These are phyloP conservation scores for Xylariaceae sp. DNA, from an alignment of 2,329 filamentous ascomycete species.

Conservation along the genomic window DNA sequence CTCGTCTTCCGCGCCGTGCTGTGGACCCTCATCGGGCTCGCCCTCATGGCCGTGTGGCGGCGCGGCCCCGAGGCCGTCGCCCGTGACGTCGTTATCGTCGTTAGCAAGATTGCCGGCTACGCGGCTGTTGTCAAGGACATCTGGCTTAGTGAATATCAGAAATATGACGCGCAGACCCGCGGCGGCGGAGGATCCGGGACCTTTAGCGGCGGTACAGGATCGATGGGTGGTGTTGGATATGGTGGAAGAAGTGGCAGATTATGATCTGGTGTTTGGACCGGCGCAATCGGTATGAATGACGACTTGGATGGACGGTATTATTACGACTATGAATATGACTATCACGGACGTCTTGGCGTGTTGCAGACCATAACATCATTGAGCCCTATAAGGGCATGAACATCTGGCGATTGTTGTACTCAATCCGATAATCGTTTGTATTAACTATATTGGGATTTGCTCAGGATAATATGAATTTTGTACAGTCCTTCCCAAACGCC, in stretches of 20 bases:
- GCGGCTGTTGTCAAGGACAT: constrained; percentile 47
- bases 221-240: constrained; percentile 17
- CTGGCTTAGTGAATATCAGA: constrained; percentile 55
- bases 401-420: constrained; percentile 6
- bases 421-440: no score
- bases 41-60: constrained; percentile 57
- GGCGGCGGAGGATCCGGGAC: constrained; percentile 20
- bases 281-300: constrained; percentile 10
- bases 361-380: background rate
- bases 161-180: constrained; percentile 49
- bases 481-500: constrained; percentile 23
- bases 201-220: constrained; percentile 13
- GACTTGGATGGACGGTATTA: constrained; percentile 12
- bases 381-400: constrained; percentile 1
- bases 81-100: constrained; percentile 50
- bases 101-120: constrained; percentile 44
- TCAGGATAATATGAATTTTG: constrained; percentile 12
- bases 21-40: constrained; percentile 55
- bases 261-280: background rate
- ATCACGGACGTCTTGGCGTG: background rate
- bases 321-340: constrained; percentile 13
- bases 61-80: constrained; percentile 62
- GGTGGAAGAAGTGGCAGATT: constrained; percentile 11
- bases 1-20: constrained; percentile 60
- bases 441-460: constrained; percentile 5